A percentile compares a stretch with the other conserved stretches of the same genome.
Conservation (phyloP, 352 stramenopile genomes). For the Thalassiosira livingstoniorum region DNA sequence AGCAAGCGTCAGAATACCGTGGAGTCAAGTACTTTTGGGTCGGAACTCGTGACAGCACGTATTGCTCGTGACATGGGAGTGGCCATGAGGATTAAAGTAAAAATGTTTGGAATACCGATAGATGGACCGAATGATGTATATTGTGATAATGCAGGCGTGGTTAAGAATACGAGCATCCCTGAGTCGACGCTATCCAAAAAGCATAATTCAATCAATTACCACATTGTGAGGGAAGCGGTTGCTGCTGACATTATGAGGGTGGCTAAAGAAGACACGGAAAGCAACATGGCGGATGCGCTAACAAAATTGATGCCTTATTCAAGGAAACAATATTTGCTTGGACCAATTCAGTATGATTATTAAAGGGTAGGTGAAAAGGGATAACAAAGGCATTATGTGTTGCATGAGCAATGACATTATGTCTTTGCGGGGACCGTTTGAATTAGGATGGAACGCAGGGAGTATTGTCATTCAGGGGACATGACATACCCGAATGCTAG, state of each 20-base stretch:
- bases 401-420: not conserved
- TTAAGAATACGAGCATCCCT: slow-evolving; percentile 59
- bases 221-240: slow-evolving; percentile 49
- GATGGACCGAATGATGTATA: slow-evolving; percentile 49
- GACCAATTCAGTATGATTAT: slow-evolving; percentile 18
- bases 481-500: too few species aligned
- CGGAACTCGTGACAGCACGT: slow-evolving; percentile 63
- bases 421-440: not conserved
- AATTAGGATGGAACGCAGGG: not conserved
- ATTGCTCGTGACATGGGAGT: slow-evolving; percentile 59
- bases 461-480: too few species aligned
- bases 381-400: not conserved
- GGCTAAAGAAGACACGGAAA: slow-evolving; percentile 53
- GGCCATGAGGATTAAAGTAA: slow-evolving; percentile 64
- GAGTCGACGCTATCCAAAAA: slow-evolving; percentile 64
- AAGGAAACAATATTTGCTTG: slow-evolving; percentile 32
- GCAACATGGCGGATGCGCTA: slow-evolving; percentile 63
- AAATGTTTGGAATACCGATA: slow-evolving; percentile 59
- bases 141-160: slow-evolving; percentile 66
- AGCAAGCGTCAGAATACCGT: slow-evolving; percentile 67
- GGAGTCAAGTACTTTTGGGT: slow-evolving; percentile 62
- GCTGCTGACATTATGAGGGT: slow-evolving; percentile 56
- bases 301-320: slow-evolving; percentile 58
- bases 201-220: slow-evolving; percentile 68
- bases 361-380: not conserved